These are phyloP conservation scores for Ceratonia siliqua DNA, from an alignment of 306 rosid genomes.

Conservation along the genomic window DNA sequence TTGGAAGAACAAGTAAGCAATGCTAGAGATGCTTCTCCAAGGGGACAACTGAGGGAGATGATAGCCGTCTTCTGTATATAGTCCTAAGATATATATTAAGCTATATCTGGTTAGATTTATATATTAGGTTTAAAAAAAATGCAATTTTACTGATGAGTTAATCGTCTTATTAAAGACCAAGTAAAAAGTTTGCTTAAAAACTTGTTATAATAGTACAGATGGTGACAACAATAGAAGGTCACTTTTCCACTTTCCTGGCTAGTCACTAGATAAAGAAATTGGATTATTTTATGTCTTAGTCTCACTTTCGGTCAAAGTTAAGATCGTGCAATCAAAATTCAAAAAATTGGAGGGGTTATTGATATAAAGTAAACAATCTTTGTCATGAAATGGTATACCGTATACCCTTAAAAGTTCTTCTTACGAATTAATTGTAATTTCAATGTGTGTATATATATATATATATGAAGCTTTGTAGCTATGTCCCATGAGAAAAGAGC, in stretches of 20 bases:
- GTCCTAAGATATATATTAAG: constrained; percentile 1
- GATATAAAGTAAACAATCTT: neutral
- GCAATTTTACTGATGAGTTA: constrained; percentile 4
- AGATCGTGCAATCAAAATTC: constrained; percentile 25
- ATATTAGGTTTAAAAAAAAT: neutral
- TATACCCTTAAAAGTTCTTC: too few species aligned
- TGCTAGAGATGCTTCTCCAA: constrained; percentile 19
- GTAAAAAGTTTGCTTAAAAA: constrained; percentile 31
- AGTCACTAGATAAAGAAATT: constrained; percentile 32
- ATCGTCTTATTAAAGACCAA: constrained; percentile 30
- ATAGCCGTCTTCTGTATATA: neutral
- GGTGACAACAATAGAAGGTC: constrained; percentile 26
- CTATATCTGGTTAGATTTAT: constrained; percentile 18
- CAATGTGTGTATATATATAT: too few species aligned
- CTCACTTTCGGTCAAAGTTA: constrained; percentile 10
- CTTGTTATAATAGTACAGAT: neutral
- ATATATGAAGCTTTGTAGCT: neutral
- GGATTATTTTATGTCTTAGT: neutral
- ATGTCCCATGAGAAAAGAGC: neutral
- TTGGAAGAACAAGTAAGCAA: constrained; percentile 23
- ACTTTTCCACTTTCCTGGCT: constrained; percentile 35
- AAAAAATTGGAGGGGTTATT: constrained; percentile 17
- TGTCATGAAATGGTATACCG: neutral
- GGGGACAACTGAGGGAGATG: constrained; percentile 6
- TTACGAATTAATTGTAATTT: too few species aligned